Percentiles rank a stretch among this genome's conserved stretches.
Conservation (phyloP, 2,329 filamentous ascomycete species). For the Gaeumannomyces tritici region DNA sequence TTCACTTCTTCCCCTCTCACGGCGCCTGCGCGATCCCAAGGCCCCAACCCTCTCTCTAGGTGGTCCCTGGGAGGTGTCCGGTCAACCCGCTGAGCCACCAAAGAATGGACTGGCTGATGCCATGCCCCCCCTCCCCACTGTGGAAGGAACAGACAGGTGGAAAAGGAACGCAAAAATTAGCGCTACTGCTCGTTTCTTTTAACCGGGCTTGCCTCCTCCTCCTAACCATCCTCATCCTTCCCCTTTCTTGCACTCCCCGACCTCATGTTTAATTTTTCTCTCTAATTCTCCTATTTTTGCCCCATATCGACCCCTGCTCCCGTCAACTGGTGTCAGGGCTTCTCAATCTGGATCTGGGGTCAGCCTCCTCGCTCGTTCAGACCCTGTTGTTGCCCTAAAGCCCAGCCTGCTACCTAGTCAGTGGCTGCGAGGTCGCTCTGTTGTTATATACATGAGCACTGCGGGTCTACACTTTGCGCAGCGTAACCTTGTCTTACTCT, state of each 20-base stretch:
- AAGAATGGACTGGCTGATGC: not conserved
- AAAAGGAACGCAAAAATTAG: constrained; percentile 1
- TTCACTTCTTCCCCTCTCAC: not conserved
- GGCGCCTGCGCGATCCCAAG: not conserved
- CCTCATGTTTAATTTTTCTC: not conserved
- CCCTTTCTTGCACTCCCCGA: not conserved
- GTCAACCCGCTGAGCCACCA: not conserved
- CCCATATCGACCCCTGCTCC: not conserved
- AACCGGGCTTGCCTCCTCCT: constrained; percentile 2
- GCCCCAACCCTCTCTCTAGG: not conserved
- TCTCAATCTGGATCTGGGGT: not conserved
- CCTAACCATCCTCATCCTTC: not conserved
- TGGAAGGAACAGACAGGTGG: not conserved
- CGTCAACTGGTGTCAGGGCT: not conserved
- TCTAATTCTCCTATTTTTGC: not conserved
- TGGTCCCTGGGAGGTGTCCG: not conserved
- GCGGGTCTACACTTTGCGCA: not conserved
- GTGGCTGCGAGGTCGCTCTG: not conserved
- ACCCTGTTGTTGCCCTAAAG: not conserved
- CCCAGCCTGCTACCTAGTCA: not conserved
- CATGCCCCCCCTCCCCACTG: not conserved
- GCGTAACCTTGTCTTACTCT: not conserved
- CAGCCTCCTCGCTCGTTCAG: not conserved
- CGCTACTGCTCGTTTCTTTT: constrained; percentile 1
- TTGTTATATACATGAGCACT: constrained; percentile 1